Conservation (phyloP, 2,329 filamentous ascomycete species). For the Colletotrichum lini region DNA sequence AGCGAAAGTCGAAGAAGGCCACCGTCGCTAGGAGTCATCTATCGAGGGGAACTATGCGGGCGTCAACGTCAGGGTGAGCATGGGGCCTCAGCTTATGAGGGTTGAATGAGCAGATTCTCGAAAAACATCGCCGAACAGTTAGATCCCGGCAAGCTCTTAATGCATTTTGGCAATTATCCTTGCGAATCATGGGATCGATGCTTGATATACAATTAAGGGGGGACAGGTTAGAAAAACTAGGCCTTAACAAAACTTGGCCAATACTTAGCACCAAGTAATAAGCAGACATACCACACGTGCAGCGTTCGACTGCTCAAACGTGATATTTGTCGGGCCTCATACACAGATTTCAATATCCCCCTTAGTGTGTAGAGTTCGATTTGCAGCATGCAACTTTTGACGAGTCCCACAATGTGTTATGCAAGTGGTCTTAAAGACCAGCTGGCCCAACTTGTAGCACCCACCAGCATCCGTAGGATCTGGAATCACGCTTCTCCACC, state of each 20-base stretch:
- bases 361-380: no score
- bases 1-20: neutral
- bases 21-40: neutral
- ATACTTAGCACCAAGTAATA: no score
- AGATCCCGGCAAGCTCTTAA: neutral
- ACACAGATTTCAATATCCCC: no score
- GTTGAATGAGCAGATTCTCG: no score
- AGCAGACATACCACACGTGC: neutral
- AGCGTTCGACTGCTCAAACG: no score
- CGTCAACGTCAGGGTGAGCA: no score
- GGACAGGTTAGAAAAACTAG: no score
- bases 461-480: neutral
- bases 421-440: neutral
- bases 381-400: neutral
- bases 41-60: neutral
- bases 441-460: neutral
- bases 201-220: neutral
- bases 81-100: no score
- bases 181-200: no score
- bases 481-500: no score
- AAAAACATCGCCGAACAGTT: no score
- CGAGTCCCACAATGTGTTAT: neutral
- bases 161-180: no score
- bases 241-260: neutral
- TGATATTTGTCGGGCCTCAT: neutral